phyloP scores from a whole-genome alignment of 2,329 filamentous ascomycete genomes.

The Nemania diffusa region DNA sequence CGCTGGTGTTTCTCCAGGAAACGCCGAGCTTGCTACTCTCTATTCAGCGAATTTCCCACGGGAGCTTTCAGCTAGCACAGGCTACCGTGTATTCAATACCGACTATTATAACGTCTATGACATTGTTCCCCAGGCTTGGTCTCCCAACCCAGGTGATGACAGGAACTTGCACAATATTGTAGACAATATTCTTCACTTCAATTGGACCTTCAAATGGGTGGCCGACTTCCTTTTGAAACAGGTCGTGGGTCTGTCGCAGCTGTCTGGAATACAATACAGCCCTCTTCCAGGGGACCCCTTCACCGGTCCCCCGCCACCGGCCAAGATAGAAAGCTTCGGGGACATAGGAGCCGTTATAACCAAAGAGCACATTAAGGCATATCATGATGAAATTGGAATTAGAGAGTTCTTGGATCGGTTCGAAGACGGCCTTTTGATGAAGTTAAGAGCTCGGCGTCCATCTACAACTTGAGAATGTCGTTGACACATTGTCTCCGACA shows the following conservation, averaged over 20 bases:
- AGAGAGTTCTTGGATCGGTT: neutral
- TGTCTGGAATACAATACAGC: neutral
- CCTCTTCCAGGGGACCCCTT: slow-evolving; percentile 11
- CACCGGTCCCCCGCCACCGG: neutral
- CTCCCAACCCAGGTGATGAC: neutral
- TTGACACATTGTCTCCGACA: neutral
- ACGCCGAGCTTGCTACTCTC: neutral
- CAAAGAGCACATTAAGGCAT: neutral
- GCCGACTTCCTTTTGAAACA: neutral
- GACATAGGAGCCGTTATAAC: neutral
- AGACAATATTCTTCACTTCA: neutral
- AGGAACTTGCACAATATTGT: slow-evolving; percentile 20
- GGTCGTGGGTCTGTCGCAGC: neutral
- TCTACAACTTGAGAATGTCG: neutral
- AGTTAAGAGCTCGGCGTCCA: neutral
- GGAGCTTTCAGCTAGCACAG: neutral
- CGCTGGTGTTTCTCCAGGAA: slow-evolving; percentile 15
- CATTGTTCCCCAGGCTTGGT: slow-evolving; percentile 24
- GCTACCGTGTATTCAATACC: slow-evolving; percentile 18
- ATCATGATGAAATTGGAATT: slow-evolving; percentile 1
- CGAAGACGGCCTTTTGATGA: neutral
- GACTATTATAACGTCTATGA: slow-evolving; percentile 19
- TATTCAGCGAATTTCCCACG: slow-evolving; percentile 8
- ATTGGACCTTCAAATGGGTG: neutral
- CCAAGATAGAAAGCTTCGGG: neutral